phyloP scores from a whole-genome alignment of 495 filamentous ascomycete genomes.

The Penicillium atrosanguineum region DNA sequence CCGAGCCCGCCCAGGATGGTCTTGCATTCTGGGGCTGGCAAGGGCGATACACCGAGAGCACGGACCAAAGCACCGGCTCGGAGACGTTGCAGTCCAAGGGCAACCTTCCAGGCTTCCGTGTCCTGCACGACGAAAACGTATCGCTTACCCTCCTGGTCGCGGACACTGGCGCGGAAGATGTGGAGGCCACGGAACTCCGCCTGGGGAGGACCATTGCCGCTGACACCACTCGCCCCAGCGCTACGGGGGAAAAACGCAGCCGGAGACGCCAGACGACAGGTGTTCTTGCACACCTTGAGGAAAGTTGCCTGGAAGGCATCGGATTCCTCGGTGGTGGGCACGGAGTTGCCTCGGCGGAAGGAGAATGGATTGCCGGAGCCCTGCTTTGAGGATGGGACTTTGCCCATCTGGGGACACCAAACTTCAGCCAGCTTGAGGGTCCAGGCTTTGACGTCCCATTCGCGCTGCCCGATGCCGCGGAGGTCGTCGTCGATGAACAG shows the following conservation, averaged over 20 bases:
- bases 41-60: slow-evolving; percentile 60
- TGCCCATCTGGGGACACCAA: slow-evolving; percentile 63
- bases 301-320: slow-evolving; percentile 58
- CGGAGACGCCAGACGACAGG: slow-evolving; percentile 50
- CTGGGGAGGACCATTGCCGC: slow-evolving; percentile 15
- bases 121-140: slow-evolving; percentile 82
- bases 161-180: slow-evolving; percentile 74
- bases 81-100: slow-evolving; percentile 72
- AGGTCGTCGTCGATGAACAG: slow-evolving; percentile 96
- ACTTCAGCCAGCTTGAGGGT: slow-evolving; percentile 90
- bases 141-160: slow-evolving; percentile 79
- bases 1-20: slow-evolving; percentile 60
- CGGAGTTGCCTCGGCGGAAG: slow-evolving; percentile 28
- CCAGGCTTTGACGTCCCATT: slow-evolving; percentile 99
- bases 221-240: slow-evolving; percentile 12
- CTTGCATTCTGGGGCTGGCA: slow-evolving; percentile 59
- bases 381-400: slow-evolving; percentile 19
- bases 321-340: slow-evolving; percentile 60
- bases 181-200: slow-evolving; percentile 64
- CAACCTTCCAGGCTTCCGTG: slow-evolving; percentile 91
- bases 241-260: slow-evolving; percentile 29
- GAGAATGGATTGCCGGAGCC: slow-evolving; percentile 32
- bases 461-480: slow-evolving; percentile 78
- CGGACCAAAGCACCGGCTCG: slow-evolving; percentile 67
- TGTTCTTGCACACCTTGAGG: slow-evolving; percentile 59